A percentile compares a stretch with the other conserved stretches of the same genome.
These are phyloP conservation scores for Ustilago loliicola DNA, from an alignment of 1,284 basidiomycete species.

Conservation along the genomic window DNA sequence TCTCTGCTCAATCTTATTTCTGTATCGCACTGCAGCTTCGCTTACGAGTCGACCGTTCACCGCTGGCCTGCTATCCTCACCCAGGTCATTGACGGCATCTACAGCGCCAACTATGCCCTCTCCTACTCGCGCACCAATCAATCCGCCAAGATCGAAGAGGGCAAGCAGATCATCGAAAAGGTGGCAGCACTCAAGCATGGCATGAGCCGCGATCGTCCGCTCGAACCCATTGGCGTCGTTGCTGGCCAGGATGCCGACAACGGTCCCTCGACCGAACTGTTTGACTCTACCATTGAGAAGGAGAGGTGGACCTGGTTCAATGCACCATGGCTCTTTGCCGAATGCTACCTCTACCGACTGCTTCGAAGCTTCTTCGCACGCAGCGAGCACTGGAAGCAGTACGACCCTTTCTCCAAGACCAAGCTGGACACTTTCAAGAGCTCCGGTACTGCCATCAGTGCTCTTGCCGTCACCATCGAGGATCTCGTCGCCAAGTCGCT, in stretches of 20 bases:
- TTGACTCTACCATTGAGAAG: slow-evolving; percentile 52
- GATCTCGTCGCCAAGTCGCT: slow-evolving; percentile 55
- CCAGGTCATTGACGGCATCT: slow-evolving; percentile 80
- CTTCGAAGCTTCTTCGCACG: slow-evolving; percentile 81
- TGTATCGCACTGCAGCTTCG: slow-evolving; percentile 70
- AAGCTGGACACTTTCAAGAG: slow-evolving; percentile 88
- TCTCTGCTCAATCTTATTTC: not conserved
- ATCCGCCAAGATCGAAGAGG: slow-evolving; percentile 75
- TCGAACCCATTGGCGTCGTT: slow-evolving; percentile 73
- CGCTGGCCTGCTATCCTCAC: slow-evolving; percentile 93
- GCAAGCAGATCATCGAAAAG: slow-evolving; percentile 82
- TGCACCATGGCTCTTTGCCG: slow-evolving; percentile 89
- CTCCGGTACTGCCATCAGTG: slow-evolving; percentile 82
- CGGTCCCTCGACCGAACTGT: slow-evolving; percentile 74
- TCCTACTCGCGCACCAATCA: slow-evolving; percentile 73
- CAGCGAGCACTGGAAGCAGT: slow-evolving; percentile 80
- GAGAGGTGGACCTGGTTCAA: slow-evolving; percentile 84
- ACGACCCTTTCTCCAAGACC: slow-evolving; percentile 86
- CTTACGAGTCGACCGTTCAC: slow-evolving; percentile 76
- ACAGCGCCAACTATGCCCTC: slow-evolving; percentile 72
- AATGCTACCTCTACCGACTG: slow-evolving; percentile 85
- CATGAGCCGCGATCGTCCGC: slow-evolving; percentile 83
- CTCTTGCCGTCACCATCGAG: slow-evolving; percentile 63
- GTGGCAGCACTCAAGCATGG: slow-evolving; percentile 88
- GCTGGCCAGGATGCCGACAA: slow-evolving; percentile 74